Evolutionary conservation across 208 protist species (phyloP).

Genomic region (Trichomonas tenax): DNA sequence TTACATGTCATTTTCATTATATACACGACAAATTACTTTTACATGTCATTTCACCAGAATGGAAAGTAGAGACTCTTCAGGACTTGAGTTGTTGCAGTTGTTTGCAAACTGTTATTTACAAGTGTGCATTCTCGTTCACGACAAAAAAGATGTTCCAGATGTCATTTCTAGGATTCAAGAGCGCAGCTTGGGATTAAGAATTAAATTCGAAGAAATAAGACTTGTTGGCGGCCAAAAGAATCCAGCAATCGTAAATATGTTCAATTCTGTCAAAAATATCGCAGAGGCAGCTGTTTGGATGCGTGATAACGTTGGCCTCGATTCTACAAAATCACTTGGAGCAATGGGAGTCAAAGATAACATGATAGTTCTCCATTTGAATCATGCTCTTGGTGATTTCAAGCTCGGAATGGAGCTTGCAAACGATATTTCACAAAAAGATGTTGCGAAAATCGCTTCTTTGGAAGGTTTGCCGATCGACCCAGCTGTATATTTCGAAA

Average conservation of each 20-base stretch:
- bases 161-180: background rate
- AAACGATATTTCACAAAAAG: background rate
- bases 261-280: background rate
- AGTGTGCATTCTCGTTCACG: background rate
- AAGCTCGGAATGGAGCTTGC: background rate
- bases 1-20: no score
- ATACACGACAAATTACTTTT: no score
- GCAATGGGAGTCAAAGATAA: background rate
- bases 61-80: background rate
- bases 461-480: background rate
- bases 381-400: background rate
- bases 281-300: background rate
- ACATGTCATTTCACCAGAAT: background rate
- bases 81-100: background rate
- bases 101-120: background rate
- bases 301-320: background rate
- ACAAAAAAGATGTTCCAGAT: background rate
- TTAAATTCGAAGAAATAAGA: background rate
- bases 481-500: background rate
- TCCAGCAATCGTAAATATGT: background rate
- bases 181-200: background rate
- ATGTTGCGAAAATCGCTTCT: background rate
- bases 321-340: background rate
- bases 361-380: background rate
- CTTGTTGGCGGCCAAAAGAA: background rate